A percentile compares a stretch with the other conserved stretches of the same genome.
These are phyloP conservation scores for Pholiota molesta DNA, from an alignment of 768 basidiomycete genomes.

Conservation along the genomic window DNA sequence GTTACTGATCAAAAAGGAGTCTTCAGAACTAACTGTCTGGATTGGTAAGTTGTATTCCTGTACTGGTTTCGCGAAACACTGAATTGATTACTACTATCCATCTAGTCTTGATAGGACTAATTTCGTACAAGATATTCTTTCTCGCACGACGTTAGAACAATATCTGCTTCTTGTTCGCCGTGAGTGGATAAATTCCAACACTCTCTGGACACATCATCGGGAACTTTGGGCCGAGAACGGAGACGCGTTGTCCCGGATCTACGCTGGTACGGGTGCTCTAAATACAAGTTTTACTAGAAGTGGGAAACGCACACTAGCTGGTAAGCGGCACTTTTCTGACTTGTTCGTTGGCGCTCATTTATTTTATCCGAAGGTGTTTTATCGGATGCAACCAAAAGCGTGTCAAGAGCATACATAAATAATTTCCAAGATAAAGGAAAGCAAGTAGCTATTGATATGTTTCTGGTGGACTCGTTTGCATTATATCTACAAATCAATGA, in stretches of 20 bases:
- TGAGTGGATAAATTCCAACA: slow-evolving; percentile 69
- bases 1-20: slow-evolving; percentile 91
- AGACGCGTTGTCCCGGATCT: slow-evolving; percentile 90
- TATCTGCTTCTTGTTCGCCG: slow-evolving; percentile 80
- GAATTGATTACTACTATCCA: slow-evolving; percentile 2
- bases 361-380: slow-evolving; percentile 63
- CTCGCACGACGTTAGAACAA: slow-evolving; percentile 77
- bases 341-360: slow-evolving; percentile 10
- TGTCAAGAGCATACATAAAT: slow-evolving; percentile 95
- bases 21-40: slow-evolving; percentile 94
- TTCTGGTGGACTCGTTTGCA: slow-evolving; percentile 62
- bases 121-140: slow-evolving; percentile 94
- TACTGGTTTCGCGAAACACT: not conserved
- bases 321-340: slow-evolving; percentile 36
- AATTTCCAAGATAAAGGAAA: slow-evolving; percentile 97
- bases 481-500: not conserved
- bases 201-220: slow-evolving; percentile 86
- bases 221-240: slow-evolving; percentile 98
- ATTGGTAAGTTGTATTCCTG: slow-evolving; percentile 65
- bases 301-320: slow-evolving; percentile 92
- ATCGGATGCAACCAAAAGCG: slow-evolving; percentile 96
- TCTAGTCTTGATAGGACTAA: slow-evolving; percentile 93
- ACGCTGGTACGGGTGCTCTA: slow-evolving; percentile 90
- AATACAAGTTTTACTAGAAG: slow-evolving; percentile 96
- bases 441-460: slow-evolving; percentile 93